A percentile compares a stretch with the other conserved stretches of the same genome.
phyloP scores from a whole-genome alignment of 768 basidiomycete genomes.

The Panellus pusillus region DNA sequence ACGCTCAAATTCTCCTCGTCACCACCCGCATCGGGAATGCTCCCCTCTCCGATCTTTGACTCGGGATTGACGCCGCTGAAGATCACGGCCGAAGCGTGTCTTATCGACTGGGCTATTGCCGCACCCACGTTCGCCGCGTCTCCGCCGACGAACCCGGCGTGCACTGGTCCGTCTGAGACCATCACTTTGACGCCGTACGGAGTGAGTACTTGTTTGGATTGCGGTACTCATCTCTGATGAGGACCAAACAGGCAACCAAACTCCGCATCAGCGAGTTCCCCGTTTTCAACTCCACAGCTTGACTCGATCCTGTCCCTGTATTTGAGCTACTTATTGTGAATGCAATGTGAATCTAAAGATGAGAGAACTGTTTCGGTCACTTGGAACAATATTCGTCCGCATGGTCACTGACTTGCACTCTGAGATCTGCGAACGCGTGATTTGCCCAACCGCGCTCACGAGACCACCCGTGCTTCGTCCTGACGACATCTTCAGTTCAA shows the following conservation, averaged over 20 bases:
- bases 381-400: too few relatives aligned
- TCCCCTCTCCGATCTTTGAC: conserved; percentile 34
- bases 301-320: too few relatives aligned
- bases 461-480: too few relatives aligned
- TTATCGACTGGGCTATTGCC: conserved; percentile 33
- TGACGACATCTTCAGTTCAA: too few relatives aligned
- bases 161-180: conserved; percentile 26
- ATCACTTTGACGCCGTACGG: conserved; percentile 35
- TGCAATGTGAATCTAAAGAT: background rate
- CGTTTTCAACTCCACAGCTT: conserved; percentile 8
- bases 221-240: background rate
- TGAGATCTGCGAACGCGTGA: background rate
- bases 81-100: conserved; percentile 35
- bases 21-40: conserved; percentile 24
- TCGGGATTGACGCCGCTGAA: conserved; percentile 34
- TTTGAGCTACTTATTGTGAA: background rate
- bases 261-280: conserved; percentile 21
- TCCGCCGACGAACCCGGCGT: conserved; percentile 28
- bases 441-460: too few relatives aligned
- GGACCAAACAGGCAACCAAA: conserved; percentile 9
- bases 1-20: conserved; percentile 27
- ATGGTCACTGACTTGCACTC: too few relatives aligned
- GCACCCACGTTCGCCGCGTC: conserved; percentile 35
- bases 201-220: conserved; percentile 20
- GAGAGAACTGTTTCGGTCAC: background rate